A percentile compares a stretch with the other conserved stretches of the same genome.
phyloP scores from a whole-genome alignment of 2,329 filamentous ascomycete genomes.

The Colletotrichum chlorophyti region DNA sequence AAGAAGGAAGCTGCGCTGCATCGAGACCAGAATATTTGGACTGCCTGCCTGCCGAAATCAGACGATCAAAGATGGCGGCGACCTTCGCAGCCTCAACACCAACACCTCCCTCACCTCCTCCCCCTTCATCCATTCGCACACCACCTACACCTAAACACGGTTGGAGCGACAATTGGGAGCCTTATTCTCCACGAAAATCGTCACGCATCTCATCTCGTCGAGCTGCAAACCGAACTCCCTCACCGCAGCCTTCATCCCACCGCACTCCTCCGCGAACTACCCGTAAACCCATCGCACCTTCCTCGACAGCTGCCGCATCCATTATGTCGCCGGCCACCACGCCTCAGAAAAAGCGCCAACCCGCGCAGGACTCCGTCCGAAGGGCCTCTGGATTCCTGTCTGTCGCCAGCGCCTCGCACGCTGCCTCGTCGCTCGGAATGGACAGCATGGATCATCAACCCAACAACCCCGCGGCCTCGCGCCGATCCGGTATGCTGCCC shows the following conservation, averaged over 20 bases:
- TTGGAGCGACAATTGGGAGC: constrained; percentile 72
- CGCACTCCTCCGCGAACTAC: constrained; percentile 43
- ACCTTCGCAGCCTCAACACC: constrained; percentile 58
- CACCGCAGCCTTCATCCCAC: constrained; percentile 48
- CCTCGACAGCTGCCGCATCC: constrained; percentile 30
- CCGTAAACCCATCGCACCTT: constrained; percentile 38
- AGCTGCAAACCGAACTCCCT: constrained; percentile 60
- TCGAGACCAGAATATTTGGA: background rate
- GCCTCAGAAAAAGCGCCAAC: constrained; percentile 54
- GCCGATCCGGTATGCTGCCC: constrained; percentile 66
- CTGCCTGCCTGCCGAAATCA: constrained; percentile 14
- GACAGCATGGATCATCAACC: constrained; percentile 32
- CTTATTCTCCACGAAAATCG: constrained; percentile 75
- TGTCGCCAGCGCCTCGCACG: constrained; percentile 48
- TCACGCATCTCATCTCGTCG: constrained; percentile 67
- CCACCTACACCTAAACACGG: constrained; percentile 75
- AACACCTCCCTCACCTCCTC: constrained; percentile 67
- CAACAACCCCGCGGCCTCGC: constrained; percentile 36
- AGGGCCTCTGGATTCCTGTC: constrained; percentile 54
- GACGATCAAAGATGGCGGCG: constrained; percentile 25
- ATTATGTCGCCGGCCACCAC: constrained; percentile 35
- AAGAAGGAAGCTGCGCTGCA: constrained; percentile 16
- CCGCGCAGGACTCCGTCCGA: constrained; percentile 54
- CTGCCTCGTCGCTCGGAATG: constrained; percentile 50
- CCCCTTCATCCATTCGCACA: constrained; percentile 64